A percentile compares a stretch with the other conserved stretches of the same genome.
phyloP scores from a whole-genome alignment of 1,139 yeast genomes.

The Geotrichum klebahnii region DNA sequence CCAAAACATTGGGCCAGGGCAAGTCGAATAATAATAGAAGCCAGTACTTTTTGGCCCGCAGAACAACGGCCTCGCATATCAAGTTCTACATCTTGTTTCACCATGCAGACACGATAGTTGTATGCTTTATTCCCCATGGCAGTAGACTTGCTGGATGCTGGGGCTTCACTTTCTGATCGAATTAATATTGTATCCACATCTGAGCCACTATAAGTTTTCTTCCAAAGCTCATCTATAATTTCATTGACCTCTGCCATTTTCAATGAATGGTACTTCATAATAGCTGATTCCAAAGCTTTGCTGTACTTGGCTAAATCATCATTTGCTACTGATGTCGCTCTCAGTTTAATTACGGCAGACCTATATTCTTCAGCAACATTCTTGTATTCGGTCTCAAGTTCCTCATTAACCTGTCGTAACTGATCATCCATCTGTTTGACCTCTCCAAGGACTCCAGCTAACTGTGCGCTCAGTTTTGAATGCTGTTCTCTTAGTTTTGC shows the following conservation, averaged over 20 bases:
- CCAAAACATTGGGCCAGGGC: slow-evolving; percentile 97
- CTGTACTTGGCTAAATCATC: slow-evolving; percentile 80
- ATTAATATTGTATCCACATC: slow-evolving; percentile 91
- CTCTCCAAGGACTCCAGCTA: slow-evolving; percentile 81
- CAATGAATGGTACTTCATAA: slow-evolving; percentile 84
- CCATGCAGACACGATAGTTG: slow-evolving; percentile 93
- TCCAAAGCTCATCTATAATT: slow-evolving; percentile 88
- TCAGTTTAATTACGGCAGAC: slow-evolving; percentile 69
- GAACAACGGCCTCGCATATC: slow-evolving; percentile 99
- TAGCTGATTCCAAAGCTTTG: slow-evolving; percentile 84
- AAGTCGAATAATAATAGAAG: slow-evolving; percentile 83
- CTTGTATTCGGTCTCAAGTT: slow-evolving; percentile 65
- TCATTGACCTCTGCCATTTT: slow-evolving; percentile 93
- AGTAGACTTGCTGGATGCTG: slow-evolving; percentile 30
- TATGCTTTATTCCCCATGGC: slow-evolving; percentile 60
- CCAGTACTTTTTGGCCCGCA: slow-evolving; percentile 95
- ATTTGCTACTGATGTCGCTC: slow-evolving; percentile 72
- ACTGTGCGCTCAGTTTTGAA: slow-evolving; percentile 57
- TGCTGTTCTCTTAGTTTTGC: slow-evolving; percentile 51
- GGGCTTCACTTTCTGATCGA: slow-evolving; percentile 68
- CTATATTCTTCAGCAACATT: slow-evolving; percentile 62
- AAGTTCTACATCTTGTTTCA: slow-evolving; percentile 81
- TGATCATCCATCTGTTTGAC: slow-evolving; percentile 78
- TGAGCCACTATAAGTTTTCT: slow-evolving; percentile 87
- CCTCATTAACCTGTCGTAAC: slow-evolving; percentile 50